phyloP scores from a whole-genome alignment of 345 rosid species.

The Brassica juncea region DNA sequence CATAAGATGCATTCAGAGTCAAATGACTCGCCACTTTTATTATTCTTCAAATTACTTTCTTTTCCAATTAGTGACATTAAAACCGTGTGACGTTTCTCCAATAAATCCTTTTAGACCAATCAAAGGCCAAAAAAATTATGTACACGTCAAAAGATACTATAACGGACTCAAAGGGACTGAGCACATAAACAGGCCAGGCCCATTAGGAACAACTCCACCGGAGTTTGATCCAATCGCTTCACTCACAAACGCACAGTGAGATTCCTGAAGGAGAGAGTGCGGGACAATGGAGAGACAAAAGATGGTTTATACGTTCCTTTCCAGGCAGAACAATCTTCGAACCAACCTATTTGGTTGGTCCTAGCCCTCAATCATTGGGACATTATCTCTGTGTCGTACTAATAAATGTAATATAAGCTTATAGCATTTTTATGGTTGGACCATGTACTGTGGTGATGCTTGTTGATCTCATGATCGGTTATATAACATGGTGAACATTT shows the following conservation, averaged over 20 bases:
- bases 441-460: background rate
- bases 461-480: background rate
- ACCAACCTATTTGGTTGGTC: background rate
- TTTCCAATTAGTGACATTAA: background rate
- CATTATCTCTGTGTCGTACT: background rate
- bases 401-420: slow-evolving; percentile 1
- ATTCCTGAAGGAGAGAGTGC: background rate
- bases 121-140: background rate
- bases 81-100: background rate
- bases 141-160: slow-evolving; percentile 6
- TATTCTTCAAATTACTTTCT: background rate
- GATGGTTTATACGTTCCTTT: no score
- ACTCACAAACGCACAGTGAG: background rate
- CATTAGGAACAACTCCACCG: background rate
- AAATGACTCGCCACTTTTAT: background rate
- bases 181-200: background rate
- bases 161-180: background rate
- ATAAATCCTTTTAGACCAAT: background rate
- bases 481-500: background rate
- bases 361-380: background rate
- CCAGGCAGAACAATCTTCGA: background rate
- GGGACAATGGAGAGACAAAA: background rate
- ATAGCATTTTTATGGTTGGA: background rate
- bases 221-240: background rate
- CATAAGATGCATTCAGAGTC: slow-evolving; percentile 34